Base-by-base conservation (phyloP, 1,284 basidiomycete species). In the Cryptococcus sp. region DNA sequence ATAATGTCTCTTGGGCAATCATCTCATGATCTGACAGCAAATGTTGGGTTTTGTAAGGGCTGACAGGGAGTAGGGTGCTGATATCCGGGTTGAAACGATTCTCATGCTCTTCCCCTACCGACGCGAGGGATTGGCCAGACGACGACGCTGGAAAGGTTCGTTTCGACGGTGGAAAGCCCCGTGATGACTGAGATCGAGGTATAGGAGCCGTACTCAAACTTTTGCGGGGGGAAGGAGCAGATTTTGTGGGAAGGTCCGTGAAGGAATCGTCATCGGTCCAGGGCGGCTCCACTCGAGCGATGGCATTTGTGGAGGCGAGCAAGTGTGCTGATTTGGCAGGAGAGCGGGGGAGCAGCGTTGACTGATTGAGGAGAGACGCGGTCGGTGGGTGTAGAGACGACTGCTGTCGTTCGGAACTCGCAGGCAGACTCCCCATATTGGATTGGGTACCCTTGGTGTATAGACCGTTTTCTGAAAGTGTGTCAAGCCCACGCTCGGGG, bases 121-220 rank as follows among this genome's bases (percentile, higher is more conserved):
- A 61, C 5, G 62, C 61, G 13, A 70, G 59, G 4, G 65, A 63
- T 46, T 63, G 50, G n/a, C 49, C 65, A 20, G 69, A 71, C 3
- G 66, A 65, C 1, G 67, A 71, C 5, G 65, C 60, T 7, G 69
- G 69, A 53, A 71, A 67, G 3, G 62, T 63, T 2, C 69, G 58
- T 30, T 60, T 65, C 8, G 52, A 47, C 23, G n/a, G 22, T 6
- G 30, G 47, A 22, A 11, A 49, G 27, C n/a, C 41, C n/a, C 11
- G 58, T 51, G 23, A 58, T 52, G 46, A 52, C 47, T 13, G 45
- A 54, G 8, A 39, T 52, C 41, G 51, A 55, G 5, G 52, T 52
- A 48, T n/a, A 42, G 42, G 35, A 42, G 48, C 41, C n/a, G 52
- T 23, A 17, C 20, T 42, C 19, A 41, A 35, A 39, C 49, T 19